These are phyloP conservation scores for Rhynchospora tenuis DNA, from an alignment of 176 grass and related monocot genomes.

Conservation along the genomic window DNA sequence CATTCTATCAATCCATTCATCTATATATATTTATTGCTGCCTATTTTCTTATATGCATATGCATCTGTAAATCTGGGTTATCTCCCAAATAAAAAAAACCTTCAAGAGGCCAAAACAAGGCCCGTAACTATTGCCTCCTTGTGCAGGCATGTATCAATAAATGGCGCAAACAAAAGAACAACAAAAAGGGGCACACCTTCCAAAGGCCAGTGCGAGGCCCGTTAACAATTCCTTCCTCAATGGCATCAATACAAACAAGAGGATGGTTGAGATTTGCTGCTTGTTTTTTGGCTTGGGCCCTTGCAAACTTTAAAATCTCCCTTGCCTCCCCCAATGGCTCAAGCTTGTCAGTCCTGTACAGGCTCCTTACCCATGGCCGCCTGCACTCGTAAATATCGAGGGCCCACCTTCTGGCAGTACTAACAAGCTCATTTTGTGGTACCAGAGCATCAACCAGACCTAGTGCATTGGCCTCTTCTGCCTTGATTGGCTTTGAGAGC, in stretches of 20 bases:
- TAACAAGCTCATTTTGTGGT: conserved; percentile 70
- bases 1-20: neutral
- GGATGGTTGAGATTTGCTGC: conserved; percentile 75
- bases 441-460: conserved; percentile 83
- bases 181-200: conserved; percentile 42
- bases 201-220: conserved; percentile 71
- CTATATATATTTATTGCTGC: neutral
- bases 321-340: conserved; percentile 76
- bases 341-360: conserved; percentile 81
- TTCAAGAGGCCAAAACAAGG: conserved; percentile 46
- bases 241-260: conserved; percentile 75
- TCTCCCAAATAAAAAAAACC: conserved; percentile 4
- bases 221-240: conserved; percentile 84
- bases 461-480: conserved; percentile 55
- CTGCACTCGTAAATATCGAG: conserved; percentile 71
- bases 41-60: neutral
- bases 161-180: neutral
- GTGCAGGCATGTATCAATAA: neutral
- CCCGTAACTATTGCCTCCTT: conserved; percentile 65
- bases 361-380: conserved; percentile 78
- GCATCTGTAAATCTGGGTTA: neutral
- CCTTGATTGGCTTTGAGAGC: conserved; percentile 82
- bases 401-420: conserved; percentile 60
- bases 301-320: conserved; percentile 89
- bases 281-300: conserved; percentile 72